Evolutionary conservation across 148 eudicot genomes (phyloP), one percentile per base, ranked within the genome.

Genomic region (Cornus kousa): DNA sequence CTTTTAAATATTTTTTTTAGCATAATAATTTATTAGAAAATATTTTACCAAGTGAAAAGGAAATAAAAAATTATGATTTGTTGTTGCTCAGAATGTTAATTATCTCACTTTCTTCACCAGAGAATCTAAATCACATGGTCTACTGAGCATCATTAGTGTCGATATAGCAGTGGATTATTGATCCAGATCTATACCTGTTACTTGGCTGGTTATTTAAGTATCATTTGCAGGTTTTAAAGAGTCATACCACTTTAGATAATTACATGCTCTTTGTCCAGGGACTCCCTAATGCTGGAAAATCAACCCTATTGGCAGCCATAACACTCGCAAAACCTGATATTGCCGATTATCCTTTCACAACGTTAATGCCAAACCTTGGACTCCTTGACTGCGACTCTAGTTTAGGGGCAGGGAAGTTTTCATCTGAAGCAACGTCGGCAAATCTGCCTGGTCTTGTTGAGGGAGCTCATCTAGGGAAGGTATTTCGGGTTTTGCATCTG

Each of bases 271-370:
- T 77, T 76, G 72, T 22, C 57, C 80, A 96, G 99, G 99, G 99
- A 81, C 98, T 96, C 55, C 99, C 99, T 60, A 96, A 96, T 86
- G 99, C 99, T 83, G 99, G 99, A 68, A 96, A 96, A 86, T 96
- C 99, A 64, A 96, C 99, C 31, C 86, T 96, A 80, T 64, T 96
- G 82, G 90, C 93, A 70, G 93, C 97, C 68, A 92, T 90, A 80
- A 96, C 99, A 57, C 89, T 89, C 67, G 99, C 98, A 35, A 96
- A 90, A 86, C 99, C 98, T 57, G 96, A 92, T 75, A 96, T 96
- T 85, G 99, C 99, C 75, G 98, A 93, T 82, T 96, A 96, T 91
- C 98, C 99, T 17, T 96, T 96, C 87, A 96, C 99, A 46, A 96
- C 99, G 24, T 82, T 96, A 85, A 96, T 96, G 99, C 99, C 99